Percentiles rank a stretch among this genome's conserved stretches.
phyloP scores from a whole-genome alignment of 768 basidiomycete genomes.

The Leccinum variicolor region DNA sequence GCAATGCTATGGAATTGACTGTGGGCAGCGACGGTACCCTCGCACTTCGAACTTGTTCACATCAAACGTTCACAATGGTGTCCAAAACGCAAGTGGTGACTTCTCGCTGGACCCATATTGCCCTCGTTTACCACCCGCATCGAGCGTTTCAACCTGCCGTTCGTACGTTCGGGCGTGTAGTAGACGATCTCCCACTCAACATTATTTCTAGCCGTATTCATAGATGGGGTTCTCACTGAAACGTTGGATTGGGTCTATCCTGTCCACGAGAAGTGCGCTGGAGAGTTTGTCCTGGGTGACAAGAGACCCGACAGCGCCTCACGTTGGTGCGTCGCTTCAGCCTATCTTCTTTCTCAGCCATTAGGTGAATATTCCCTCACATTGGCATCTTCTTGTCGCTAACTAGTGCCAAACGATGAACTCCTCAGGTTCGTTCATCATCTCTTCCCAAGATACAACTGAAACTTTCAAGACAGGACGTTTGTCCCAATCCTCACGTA shows the following conservation, averaged over 20 bases:
- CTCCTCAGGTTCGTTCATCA: constrained; percentile 74
- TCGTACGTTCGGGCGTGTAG: constrained; percentile 41
- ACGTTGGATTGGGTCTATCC: constrained; percentile 65
- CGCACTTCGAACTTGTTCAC: constrained; percentile 42
- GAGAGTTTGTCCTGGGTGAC: constrained; percentile 58
- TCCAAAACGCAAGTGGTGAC: constrained; percentile 46
- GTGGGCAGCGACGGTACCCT: constrained; percentile 57
- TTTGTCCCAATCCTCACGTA: constrained; percentile 66
- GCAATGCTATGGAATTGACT: constrained; percentile 40
- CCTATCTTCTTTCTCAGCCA: constrained; percentile 56
- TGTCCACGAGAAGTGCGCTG: constrained; percentile 32
- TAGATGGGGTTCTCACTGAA: constrained; percentile 72
- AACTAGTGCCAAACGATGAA: constrained; percentile 52
- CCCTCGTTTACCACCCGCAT: constrained; percentile 63
- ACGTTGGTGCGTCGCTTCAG: constrained; percentile 67
- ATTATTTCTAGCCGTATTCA: constrained; percentile 53
- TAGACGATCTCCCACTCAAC: not conserved
- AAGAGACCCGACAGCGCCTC: constrained; percentile 33
- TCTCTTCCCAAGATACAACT: constrained; percentile 74
- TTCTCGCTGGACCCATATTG: constrained; percentile 69
- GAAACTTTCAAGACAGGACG: constrained; percentile 69
- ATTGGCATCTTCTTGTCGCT: constrained; percentile 5
- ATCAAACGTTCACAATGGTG: constrained; percentile 40
- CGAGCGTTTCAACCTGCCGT: constrained; percentile 52
- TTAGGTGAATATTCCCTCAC: constrained; percentile 40